These are phyloP conservation scores for Fragaria ananassa DNA, from an alignment of 306 rosid genomes.

Conservation along the genomic window DNA sequence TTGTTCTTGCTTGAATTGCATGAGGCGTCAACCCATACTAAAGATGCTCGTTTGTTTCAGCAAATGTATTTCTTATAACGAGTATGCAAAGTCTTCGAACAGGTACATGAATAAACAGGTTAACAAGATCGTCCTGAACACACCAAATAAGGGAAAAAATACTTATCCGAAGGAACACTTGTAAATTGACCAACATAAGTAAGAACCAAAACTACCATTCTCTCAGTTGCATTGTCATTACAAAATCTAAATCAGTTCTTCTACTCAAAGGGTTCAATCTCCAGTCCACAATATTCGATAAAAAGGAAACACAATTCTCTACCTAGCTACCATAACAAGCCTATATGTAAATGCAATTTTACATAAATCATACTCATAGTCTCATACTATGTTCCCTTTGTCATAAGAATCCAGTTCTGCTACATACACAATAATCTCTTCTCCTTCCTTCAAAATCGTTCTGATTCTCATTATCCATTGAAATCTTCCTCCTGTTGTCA, in stretches of 20 bases:
- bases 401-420: background rate
- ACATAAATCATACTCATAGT: background rate
- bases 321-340: background rate
- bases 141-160: too few relatives aligned
- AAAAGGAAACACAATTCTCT: background rate
- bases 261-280: background rate
- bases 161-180: too few relatives aligned
- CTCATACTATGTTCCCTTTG: conserved; percentile 24
- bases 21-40: too few relatives aligned
- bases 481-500: background rate
- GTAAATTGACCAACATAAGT: too few relatives aligned
- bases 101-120: too few relatives aligned
- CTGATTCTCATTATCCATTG: background rate
- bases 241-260: background rate
- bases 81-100: too few relatives aligned
- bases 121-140: too few relatives aligned
- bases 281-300: background rate
- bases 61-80: too few relatives aligned
- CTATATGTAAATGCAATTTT: background rate
- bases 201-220: too few relatives aligned
- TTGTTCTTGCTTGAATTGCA: too few relatives aligned
- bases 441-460: background rate
- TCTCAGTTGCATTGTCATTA: too few relatives aligned
- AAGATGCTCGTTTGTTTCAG: too few relatives aligned
- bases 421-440: conserved; percentile 11